Conservation (phyloP, 1,139 yeast genomes). For the Zygosaccharomyces pseudobailii region DNA sequence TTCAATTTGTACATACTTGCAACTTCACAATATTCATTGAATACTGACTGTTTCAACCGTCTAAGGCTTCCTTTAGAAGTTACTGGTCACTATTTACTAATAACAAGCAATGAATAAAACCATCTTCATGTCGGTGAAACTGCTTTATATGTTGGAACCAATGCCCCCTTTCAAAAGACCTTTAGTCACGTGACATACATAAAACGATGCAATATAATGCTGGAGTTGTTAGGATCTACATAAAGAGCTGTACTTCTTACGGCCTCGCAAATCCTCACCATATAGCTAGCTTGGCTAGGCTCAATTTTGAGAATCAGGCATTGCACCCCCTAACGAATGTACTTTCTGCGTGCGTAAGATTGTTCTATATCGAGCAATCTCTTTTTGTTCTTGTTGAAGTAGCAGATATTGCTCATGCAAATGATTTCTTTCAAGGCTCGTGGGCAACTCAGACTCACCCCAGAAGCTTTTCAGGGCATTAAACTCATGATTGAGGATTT, state of each 20-base stretch:
- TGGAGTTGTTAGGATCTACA: neutral
- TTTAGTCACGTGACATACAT: neutral
- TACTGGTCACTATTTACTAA: neutral
- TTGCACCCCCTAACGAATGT: neutral
- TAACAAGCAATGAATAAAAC: neutral
- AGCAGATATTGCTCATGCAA: constrained; percentile 20
- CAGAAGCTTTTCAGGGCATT: constrained; percentile 21
- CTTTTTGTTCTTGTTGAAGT: constrained; percentile 16
- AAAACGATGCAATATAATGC: neutral
- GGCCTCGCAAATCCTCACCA: neutral
- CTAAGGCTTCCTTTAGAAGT: neutral
- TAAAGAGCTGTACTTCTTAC: neutral
- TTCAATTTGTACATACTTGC: constrained; percentile 37
- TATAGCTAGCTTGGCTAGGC: neutral
- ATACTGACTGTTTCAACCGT: neutral
- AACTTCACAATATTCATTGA: constrained; percentile 54
- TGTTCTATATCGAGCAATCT: constrained; percentile 5
- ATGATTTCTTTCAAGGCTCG: constrained; percentile 17
- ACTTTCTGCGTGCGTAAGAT: neutral
- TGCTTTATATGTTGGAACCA: neutral
- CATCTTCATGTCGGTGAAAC: neutral
- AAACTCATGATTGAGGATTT: constrained; percentile 16
- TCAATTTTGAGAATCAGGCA: neutral
- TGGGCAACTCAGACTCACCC: constrained; percentile 17
- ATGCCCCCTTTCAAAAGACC: neutral